A percentile compares a stretch with the other conserved stretches of the same genome.
Conservation (phyloP, 345 rosid species). For the Turnera subulata region DNA sequence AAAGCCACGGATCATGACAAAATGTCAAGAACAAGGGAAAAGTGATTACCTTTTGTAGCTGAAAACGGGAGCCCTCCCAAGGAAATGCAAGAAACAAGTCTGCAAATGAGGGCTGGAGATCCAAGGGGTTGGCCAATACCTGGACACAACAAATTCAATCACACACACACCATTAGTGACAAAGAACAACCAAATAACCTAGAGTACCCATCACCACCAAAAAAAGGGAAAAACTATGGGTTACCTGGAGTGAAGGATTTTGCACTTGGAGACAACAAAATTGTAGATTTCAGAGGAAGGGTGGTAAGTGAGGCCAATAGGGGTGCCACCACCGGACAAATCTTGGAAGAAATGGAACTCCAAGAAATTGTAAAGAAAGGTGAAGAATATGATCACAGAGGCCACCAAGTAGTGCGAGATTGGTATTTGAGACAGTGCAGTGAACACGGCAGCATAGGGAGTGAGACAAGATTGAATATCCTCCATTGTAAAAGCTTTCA, state of each 20-base stretch:
- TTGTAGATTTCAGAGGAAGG: slow-evolving; percentile 48
- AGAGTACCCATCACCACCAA: no score
- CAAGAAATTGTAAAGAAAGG: slow-evolving; percentile 57
- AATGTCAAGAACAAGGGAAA: no score
- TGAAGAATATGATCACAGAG: slow-evolving; percentile 4
- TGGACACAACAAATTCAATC: slow-evolving; percentile 14
- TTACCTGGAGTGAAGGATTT: slow-evolving; percentile 69
- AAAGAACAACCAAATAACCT: neutral
- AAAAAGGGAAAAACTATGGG: no score
- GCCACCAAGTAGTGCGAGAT: slow-evolving; percentile 3
- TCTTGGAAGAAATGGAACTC: slow-evolving; percentile 69
- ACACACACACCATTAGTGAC: neutral
- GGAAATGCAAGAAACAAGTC: slow-evolving; percentile 57
- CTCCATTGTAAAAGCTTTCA: no score
- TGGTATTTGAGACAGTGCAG: neutral
- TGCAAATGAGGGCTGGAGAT: slow-evolving; percentile 89
- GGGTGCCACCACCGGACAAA: slow-evolving; percentile 36
- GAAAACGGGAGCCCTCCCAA: slow-evolving; percentile 72
- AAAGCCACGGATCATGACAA: no score
- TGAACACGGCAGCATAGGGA: no score
- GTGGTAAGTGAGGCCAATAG: slow-evolving; percentile 39
- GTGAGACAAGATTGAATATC: no score
- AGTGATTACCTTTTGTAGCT: slow-evolving; percentile 65
- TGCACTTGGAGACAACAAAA: slow-evolving; percentile 60
- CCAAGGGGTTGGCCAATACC: slow-evolving; percentile 79